Evolutionary conservation across 1,139 yeast genomes (phyloP).

Genomic region (Diutina siamensis): DNA sequence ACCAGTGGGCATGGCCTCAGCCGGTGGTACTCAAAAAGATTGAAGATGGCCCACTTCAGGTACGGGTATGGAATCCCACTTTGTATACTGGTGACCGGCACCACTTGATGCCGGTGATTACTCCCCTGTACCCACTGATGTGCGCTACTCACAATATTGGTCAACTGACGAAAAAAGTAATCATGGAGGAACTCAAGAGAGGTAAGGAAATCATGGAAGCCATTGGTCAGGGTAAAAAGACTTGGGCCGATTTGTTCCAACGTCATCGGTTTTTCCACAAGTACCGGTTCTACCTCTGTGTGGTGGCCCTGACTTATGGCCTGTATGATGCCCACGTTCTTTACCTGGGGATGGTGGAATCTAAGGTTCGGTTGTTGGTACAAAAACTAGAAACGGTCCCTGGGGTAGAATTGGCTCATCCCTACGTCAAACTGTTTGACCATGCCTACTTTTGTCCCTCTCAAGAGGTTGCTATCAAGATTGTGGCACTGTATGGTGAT

Average conservation of each 20-base stretch:
- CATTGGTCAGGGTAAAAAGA: constrained; percentile 49
- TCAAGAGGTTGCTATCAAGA: constrained; percentile 40
- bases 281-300: constrained; percentile 77
- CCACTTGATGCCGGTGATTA: constrained; percentile 96
- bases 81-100: constrained; percentile 77
- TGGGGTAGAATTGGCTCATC: constrained; percentile 79
- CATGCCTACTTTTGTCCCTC: constrained; percentile 36
- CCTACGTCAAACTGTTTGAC: constrained; percentile 71
- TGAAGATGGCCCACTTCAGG: constrained; percentile 96
- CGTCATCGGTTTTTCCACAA: constrained; percentile 73
- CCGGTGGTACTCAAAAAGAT: constrained; percentile 87
- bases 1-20: constrained; percentile 98
- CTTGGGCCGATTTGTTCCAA: constrained; percentile 66
- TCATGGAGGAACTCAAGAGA: constrained; percentile 61
- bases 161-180: constrained; percentile 72
- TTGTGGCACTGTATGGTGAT: constrained; percentile 47
- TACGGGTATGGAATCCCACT: constrained; percentile 93
- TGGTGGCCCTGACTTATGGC: constrained; percentile 67
- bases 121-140: constrained; percentile 99
- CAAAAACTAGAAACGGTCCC: constrained; percentile 67
- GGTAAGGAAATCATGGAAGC: constrained; percentile 63
- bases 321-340: constrained; percentile 59
- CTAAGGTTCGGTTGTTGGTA: constrained; percentile 70
- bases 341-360: constrained; percentile 91
- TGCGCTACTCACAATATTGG: constrained; percentile 97